Percentiles rank a stretch among this genome's conserved stretches.
phyloP scores from a whole-genome alignment of 148 eudicot species.

The Rhododendron simsii region DNA sequence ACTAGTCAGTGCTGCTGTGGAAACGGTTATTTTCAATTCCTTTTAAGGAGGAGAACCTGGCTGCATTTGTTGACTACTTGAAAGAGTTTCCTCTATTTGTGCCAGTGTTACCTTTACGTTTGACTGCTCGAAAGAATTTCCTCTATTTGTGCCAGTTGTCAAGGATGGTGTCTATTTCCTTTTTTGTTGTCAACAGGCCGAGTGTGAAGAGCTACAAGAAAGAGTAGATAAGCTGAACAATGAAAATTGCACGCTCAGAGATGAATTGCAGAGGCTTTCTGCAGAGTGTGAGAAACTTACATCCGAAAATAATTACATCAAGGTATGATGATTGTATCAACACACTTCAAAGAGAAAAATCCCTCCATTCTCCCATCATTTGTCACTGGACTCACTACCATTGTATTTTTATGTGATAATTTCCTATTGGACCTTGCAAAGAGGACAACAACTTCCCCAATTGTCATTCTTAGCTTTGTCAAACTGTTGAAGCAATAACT shows the following conservation, averaged over 20 bases:
- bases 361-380: background rate
- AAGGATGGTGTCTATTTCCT: background rate
- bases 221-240: slow-evolving; percentile 55
- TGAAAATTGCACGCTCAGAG: slow-evolving; percentile 61
- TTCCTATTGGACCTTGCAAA: background rate
- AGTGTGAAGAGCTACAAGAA: slow-evolving; percentile 83
- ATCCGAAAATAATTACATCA: slow-evolving; percentile 62
- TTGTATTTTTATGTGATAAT: background rate
- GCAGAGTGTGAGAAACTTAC: slow-evolving; percentile 70
- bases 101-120: background rate
- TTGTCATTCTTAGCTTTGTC: background rate
- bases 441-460: background rate
- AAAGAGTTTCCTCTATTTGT: background rate
- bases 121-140: background rate
- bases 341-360: background rate
- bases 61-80: background rate
- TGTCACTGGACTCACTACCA: background rate
- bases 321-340: slow-evolving; percentile 37
- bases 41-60: background rate
- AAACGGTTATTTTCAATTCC: background rate
- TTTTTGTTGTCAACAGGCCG: slow-evolving; percentile 44
- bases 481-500: background rate
- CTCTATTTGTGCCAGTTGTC: background rate
- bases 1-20: background rate
- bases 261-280: slow-evolving; percentile 62